A percentile compares a stretch with the other conserved stretches of the same genome.
Evolutionary conservation across 1,284 basidiomycete species (phyloP).

Genomic region (Boletus hoseneyae): DNA sequence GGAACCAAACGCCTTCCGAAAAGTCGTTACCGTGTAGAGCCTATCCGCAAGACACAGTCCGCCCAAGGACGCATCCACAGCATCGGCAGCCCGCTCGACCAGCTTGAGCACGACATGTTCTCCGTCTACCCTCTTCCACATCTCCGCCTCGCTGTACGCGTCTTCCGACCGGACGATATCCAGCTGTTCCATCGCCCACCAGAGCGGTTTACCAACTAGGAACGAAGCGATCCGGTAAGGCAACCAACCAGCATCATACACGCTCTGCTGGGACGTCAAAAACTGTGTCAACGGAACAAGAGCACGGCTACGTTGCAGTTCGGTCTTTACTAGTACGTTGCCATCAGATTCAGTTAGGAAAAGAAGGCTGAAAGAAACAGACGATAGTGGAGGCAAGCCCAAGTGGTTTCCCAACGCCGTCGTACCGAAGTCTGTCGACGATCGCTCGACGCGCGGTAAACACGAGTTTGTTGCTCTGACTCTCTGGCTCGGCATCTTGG

Average conservation of each 20-base stretch:
- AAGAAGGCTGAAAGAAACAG: slow-evolving; percentile 9
- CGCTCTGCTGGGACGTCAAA: slow-evolving; percentile 53
- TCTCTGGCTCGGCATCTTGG: slow-evolving; percentile 9
- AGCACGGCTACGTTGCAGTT: slow-evolving; percentile 46
- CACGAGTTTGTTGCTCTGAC: slow-evolving; percentile 52
- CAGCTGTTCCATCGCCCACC: slow-evolving; percentile 82
- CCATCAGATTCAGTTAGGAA: slow-evolving; percentile 19
- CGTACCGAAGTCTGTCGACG: slow-evolving; percentile 58
- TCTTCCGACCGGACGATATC: slow-evolving; percentile 67
- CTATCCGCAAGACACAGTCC: slow-evolving; percentile 56
- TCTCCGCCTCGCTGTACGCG: slow-evolving; percentile 51
- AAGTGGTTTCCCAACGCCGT: slow-evolving; percentile 76
- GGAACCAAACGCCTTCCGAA: slow-evolving; percentile 56
- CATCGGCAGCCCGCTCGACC: slow-evolving; percentile 64
- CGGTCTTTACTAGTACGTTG: slow-evolving; percentile 54
- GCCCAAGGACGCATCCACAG: slow-evolving; percentile 52
- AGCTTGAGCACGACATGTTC: slow-evolving; percentile 73
- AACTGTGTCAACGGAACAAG: slow-evolving; percentile 60
- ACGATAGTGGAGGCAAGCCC: slow-evolving; percentile 82
- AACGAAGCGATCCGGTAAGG: slow-evolving; percentile 67
- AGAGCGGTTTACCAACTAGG: slow-evolving; percentile 75
- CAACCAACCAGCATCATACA: slow-evolving; percentile 68
- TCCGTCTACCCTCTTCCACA: slow-evolving; percentile 65
- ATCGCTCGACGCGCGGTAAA: slow-evolving; percentile 61
- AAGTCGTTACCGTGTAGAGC: slow-evolving; percentile 62